Percentiles rank a stretch among this genome's conserved stretches.
These are phyloP conservation scores for Apiospora marii DNA, from an alignment of 2,329 filamentous ascomycete species.

Conservation along the genomic window DNA sequence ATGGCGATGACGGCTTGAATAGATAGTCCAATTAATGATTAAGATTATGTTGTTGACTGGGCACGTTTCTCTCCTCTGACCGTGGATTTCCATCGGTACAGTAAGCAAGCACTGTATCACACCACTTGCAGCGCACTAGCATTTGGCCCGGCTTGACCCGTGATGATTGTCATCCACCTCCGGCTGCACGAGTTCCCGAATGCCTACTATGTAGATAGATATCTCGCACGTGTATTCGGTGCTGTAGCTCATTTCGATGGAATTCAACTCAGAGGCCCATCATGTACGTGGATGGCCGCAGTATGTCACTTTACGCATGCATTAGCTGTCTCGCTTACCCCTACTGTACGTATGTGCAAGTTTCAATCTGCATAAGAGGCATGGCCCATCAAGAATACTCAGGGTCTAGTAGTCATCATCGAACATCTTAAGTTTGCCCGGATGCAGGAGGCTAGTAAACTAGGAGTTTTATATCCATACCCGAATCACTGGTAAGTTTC, in stretches of 20 bases:
- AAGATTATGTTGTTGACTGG: background rate
- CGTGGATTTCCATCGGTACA: background rate
- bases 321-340: background rate
- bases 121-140: slow-evolving; percentile 16
- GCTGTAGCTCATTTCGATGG: background rate
- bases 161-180: background rate
- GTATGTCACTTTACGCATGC: background rate
- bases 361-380: background rate
- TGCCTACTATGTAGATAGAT: background rate
- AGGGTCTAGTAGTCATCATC: background rate
- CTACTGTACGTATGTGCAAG: background rate
- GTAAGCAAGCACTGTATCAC: slow-evolving; percentile 8
- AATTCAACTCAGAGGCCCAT: background rate
- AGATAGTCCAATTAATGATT: background rate
- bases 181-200: background rate
- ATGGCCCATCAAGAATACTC: background rate
- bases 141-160: slow-evolving; percentile 11
- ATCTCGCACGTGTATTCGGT: background rate
- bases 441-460: background rate
- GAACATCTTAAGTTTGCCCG: background rate
- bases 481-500: slow-evolving; percentile 13
- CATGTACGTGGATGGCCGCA: background rate
- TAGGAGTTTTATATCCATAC: background rate
- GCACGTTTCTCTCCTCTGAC: background rate
- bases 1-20: slow-evolving; percentile 2